Evolutionary conservation across 2,329 filamentous ascomycete genomes (phyloP), one percentile per base, ranked within the genome.

Genomic region (Drechslerella stenobrocha): DNA sequence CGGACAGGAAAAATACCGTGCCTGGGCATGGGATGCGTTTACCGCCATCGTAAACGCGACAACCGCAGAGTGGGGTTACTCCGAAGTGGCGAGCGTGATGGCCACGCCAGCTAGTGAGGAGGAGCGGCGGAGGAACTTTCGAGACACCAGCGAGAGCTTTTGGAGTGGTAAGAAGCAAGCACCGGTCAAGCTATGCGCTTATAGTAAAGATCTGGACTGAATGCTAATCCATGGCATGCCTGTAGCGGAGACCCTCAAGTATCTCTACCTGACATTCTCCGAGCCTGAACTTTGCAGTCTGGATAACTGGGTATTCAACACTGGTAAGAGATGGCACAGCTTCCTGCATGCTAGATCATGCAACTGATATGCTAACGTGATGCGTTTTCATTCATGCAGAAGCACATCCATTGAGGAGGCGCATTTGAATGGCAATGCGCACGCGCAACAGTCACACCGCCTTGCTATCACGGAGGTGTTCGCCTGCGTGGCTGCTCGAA

Each of bases 101-200:
- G 18, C 15, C 3, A 42, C 37, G 9, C 37, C 37, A 9, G 6
- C 13, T 7, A 18, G 15, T 18, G 84, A 87, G 71, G 77, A 76
- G 2, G 85, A 72, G 74, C 2, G 80, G 79, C 30, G 87, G 87
- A 11, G 87, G 87, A 2, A 77, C 22, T 64, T 80, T 37, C 76
- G 77, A 40, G 83, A 95, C 75, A 86, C 87, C 75, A 87, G 92
- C 80, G 89, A 95, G 77, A 91, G 87, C 73, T 95, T 93, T 78
- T 86, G 88, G 79, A 90, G 95, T 75, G 90, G 90, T 0, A 89
- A 95, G n/a, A n/a, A n/a, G n/a, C n/a, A n/a, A n/a, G n/a, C n/a
- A n/a, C n/a, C n/a, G n/a, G n/a, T n/a, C n/a, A n/a, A n/a, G n/a
- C n/a, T n/a, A n/a, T n/a, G n/a, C n/a, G n/a, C n/a, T n/a, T n/a